These are phyloP conservation scores for Microsporum ferrugineum DNA, from an alignment of 2,329 filamentous ascomycete species.

Conservation along the genomic window DNA sequence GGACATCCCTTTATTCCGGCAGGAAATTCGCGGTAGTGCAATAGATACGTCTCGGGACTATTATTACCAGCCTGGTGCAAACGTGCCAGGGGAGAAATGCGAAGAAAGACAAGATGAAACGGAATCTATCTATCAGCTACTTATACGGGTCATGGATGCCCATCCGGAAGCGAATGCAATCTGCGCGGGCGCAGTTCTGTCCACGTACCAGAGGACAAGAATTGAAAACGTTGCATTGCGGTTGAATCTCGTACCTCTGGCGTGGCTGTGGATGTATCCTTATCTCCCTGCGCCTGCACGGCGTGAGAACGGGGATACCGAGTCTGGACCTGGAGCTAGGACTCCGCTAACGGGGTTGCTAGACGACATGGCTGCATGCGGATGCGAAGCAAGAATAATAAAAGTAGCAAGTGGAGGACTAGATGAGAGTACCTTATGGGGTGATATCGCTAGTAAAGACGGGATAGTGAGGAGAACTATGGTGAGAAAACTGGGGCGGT, in stretches of 20 bases:
- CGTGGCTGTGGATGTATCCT: slow-evolving; percentile 89
- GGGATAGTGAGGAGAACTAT: slow-evolving; percentile 37
- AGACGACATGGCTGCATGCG: slow-evolving; percentile 65
- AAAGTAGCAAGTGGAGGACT: slow-evolving; percentile 89
- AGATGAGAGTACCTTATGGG: slow-evolving; percentile 69
- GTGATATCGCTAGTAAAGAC: slow-evolving; percentile 52
- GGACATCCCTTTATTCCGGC: slow-evolving; percentile 70
- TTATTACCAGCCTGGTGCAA: slow-evolving; percentile 18
- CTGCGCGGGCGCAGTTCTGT: slow-evolving; percentile 82
- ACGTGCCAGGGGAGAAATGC: background rate
- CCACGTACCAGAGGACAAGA: slow-evolving; percentile 91
- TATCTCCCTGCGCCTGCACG: slow-evolving; percentile 46
- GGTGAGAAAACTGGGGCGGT: slow-evolving; percentile 43
- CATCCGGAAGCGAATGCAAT: slow-evolving; percentile 79
- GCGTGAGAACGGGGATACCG: slow-evolving; percentile 12
- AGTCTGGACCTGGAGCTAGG: background rate
- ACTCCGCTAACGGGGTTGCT: slow-evolving; percentile 44
- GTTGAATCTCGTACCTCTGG: slow-evolving; percentile 68
- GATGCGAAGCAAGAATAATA: slow-evolving; percentile 79
- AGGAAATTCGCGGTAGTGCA: slow-evolving; percentile 60
- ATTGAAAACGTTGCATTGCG: slow-evolving; percentile 83
- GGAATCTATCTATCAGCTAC: slow-evolving; percentile 68
- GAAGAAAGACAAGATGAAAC: slow-evolving; percentile 60
- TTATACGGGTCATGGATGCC: slow-evolving; percentile 51
- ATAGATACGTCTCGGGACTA: slow-evolving; percentile 65